Percentiles rank a stretch among this genome's conserved stretches.
These are phyloP conservation scores for Tubosaeta sp. DNA, from an alignment of 768 basidiomycete species.

Conservation along the genomic window DNA sequence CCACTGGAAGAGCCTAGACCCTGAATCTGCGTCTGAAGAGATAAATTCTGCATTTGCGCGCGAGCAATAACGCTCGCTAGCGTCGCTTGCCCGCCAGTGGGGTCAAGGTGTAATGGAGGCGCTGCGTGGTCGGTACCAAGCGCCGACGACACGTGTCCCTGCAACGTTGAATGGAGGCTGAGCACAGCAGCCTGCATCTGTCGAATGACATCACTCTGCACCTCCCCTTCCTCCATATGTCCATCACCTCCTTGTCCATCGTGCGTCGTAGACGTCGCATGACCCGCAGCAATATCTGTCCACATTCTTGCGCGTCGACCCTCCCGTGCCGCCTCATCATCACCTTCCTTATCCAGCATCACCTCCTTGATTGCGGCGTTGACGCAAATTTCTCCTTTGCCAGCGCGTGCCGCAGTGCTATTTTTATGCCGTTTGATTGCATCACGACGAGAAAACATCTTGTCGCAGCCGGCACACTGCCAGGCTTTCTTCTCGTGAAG, in stretches of 20 bases:
- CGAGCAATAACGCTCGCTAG: slow-evolving; percentile 69
- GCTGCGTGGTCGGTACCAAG: slow-evolving; percentile 40
- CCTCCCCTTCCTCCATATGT: slow-evolving; percentile 58
- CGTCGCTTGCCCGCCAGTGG: slow-evolving; percentile 58
- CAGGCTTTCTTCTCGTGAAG: slow-evolving; percentile 71
- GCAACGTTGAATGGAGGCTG: slow-evolving; percentile 51
- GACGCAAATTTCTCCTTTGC: slow-evolving; percentile 49
- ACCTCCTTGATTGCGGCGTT: slow-evolving; percentile 61
- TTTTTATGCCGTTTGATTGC: slow-evolving; percentile 78
- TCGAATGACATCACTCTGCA: slow-evolving; percentile 44
- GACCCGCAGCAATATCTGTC: slow-evolving; percentile 52
- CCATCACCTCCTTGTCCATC: slow-evolving; percentile 19
- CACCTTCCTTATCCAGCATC: slow-evolving; percentile 38
- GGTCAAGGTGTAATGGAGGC: slow-evolving; percentile 35
- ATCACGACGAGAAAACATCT: slow-evolving; percentile 72
- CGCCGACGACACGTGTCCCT: slow-evolving; percentile 53
- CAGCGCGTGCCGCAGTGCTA: slow-evolving; percentile 47
- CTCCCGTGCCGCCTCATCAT: slow-evolving; percentile 42
- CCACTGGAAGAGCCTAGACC: not conserved
- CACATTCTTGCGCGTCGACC: slow-evolving; percentile 61
- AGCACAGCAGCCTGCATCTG: slow-evolving; percentile 51
- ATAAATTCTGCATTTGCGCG: slow-evolving; percentile 52
- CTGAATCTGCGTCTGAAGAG: slow-evolving; percentile 17
- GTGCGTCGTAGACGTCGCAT: slow-evolving; percentile 8
- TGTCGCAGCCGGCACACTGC: slow-evolving; percentile 70